These are phyloP conservation scores for Aspergillus glaucus DNA, from an alignment of 2,329 filamentous ascomycete species.

Conservation along the genomic window DNA sequence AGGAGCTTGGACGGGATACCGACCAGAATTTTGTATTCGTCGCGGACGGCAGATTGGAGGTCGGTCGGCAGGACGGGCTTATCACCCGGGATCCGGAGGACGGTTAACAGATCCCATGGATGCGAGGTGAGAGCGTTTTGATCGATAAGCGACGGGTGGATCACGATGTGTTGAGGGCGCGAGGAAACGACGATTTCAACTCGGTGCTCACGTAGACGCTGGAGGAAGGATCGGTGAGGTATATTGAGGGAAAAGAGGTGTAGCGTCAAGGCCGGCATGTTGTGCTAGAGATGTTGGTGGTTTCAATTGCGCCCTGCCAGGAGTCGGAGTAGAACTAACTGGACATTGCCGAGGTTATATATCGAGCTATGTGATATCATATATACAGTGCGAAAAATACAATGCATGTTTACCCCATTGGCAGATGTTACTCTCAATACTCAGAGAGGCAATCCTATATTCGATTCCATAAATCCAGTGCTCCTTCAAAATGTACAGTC, in stretches of 20 bases:
- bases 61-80: constrained; percentile 14
- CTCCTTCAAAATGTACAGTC: too few relatives aligned
- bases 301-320: not conserved
- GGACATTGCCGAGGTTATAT: not conserved
- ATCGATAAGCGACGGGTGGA: constrained; percentile 29
- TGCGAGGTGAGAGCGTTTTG: constrained; percentile 18
- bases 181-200: constrained; percentile 28
- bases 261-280: constrained; percentile 31
- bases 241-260: constrained; percentile 27
- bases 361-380: not conserved
- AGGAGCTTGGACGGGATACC: constrained; percentile 34
- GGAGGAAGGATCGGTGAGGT: constrained; percentile 20
- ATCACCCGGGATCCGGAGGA: constrained; percentile 14
- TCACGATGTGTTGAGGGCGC: constrained; percentile 30
- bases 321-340: not conserved
- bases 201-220: constrained; percentile 18
- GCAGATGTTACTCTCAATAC: too few relatives aligned
- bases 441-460: too few relatives aligned
- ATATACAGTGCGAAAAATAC: not conserved
- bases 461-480: too few relatives aligned
- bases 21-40: constrained; percentile 27
- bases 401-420: not conserved
- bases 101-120: constrained; percentile 32
- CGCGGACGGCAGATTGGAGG: constrained; percentile 13
- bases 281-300: not conserved